A percentile compares a stretch with the other conserved stretches of the same genome.
phyloP scores from a whole-genome alignment of 306 rosid genomes.

The Acmispon strigosus region DNA sequence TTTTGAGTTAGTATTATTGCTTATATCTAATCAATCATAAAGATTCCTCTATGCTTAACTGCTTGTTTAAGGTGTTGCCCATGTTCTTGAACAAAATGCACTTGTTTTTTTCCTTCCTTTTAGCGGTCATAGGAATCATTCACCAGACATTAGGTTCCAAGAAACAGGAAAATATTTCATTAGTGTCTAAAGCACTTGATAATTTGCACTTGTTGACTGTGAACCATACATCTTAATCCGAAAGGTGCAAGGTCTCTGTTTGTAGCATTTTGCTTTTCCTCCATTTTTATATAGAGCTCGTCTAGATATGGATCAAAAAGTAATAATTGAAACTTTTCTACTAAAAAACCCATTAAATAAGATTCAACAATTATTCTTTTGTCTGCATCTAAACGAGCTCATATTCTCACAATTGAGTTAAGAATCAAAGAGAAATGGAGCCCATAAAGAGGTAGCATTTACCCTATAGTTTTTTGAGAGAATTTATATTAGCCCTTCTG shows the following conservation, averaged over 20 bases:
- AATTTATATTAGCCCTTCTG: too few species aligned
- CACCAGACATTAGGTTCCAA: background rate
- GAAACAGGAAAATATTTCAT: background rate
- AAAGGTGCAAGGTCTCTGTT: background rate
- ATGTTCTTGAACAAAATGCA: background rate
- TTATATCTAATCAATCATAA: constrained; percentile 11
- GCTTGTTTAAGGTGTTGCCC: constrained; percentile 19
- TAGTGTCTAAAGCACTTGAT: background rate
- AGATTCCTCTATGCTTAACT: background rate
- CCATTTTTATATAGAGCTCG: too few species aligned
- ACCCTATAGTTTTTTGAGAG: background rate
- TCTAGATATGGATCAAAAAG: too few species aligned
- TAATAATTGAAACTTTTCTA: too few species aligned
- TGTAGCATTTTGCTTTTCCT: background rate
- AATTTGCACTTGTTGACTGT: background rate
- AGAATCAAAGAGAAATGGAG: background rate
- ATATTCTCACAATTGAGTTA: constrained; percentile 1
- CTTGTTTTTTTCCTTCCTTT: background rate
- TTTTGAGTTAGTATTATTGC: background rate
- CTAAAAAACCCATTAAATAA: too few species aligned
- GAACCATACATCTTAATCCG: background rate
- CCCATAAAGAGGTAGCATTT: background rate
- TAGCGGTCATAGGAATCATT: constrained; percentile 10
- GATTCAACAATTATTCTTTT: too few species aligned
- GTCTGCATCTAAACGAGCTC: too few species aligned